Evolutionary conservation across 176 grass and related monocot genomes (phyloP), one percentile per base, ranked within the genome.

Genomic region (Typha latifolia): DNA sequence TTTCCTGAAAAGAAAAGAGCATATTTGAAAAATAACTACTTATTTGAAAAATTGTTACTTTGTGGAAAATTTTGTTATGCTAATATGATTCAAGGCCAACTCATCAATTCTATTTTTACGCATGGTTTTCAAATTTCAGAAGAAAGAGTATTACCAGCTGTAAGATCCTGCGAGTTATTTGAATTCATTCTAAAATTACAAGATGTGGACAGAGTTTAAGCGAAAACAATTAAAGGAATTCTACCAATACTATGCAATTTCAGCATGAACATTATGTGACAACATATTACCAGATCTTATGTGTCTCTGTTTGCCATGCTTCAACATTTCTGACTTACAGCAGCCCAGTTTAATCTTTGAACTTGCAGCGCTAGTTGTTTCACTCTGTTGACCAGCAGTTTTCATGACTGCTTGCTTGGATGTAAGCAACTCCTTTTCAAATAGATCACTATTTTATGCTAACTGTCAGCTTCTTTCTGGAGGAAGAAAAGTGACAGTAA

Each of bases 271-370:
- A 69, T 22, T 32, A 52, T 59, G 53, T 77, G 1, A 16, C 32
- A 75, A 84, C 14, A 72, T 49, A 79, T 71, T 68, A 99, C 89
- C 89, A 83, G 81, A 62, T 47, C 70, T 69, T 81, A 90, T 87
- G 20, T 79, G 59, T 63, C 77, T 90, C 63, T 69, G 51, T 61
- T 79, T 82, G 49, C 75, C 63, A 34, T 63, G 72, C 78, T 93
- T 93, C 76, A 84, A 67, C 27, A 65, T 79, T 31, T 78, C 79
- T 6, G 71, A 49, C 62, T 83, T 96, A 70, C 62, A 79, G 20
- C 78, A 73, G 32, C 69, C 64, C 82, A 61, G 72, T 67, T 74
- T 80, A 68, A 3, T 65, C 49, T 62, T 83, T 81, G 63, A 64
- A 32, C 72, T 64, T 61, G 67, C 20, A 72, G 62, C 86, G 71